Percentiles rank a stretch among this genome's conserved stretches.
phyloP scores from a whole-genome alignment of 2,329 filamentous ascomycete genomes.

The Colletotrichum godetiae region DNA sequence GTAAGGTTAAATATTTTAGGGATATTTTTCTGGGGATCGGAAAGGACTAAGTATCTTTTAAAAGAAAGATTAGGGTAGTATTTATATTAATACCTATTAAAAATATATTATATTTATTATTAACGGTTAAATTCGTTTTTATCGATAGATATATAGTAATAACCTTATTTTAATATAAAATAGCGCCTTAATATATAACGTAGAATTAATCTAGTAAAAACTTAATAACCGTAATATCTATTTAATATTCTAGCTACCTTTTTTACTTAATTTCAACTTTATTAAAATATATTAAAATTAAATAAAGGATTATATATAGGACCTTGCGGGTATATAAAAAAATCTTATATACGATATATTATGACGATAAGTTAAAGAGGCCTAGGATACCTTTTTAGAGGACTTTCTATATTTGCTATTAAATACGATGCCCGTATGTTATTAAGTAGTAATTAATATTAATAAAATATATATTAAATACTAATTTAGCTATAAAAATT shows the following conservation, averaged over 20 bases:
- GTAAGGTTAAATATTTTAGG: neutral
- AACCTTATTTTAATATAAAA: constrained; percentile 6
- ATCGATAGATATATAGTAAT: neutral
- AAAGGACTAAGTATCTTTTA: neutral
- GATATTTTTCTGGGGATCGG: neutral
- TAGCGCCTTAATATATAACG: neutral
- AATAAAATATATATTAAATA: too few species aligned
- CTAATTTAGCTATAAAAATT: too few species aligned
- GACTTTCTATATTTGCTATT: neutral
- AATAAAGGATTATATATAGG: constrained; percentile 6
- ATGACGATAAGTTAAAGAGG: neutral
- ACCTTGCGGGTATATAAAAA: neutral
- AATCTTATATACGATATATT: neutral
- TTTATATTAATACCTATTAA: neutral
- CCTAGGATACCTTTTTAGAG: neutral
- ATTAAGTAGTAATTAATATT: neutral
- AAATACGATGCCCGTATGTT: neutral
- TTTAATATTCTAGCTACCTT: neutral
- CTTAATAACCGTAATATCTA: neutral
- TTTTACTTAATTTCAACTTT: neutral
- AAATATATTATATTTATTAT: neutral
- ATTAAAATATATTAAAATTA: neutral
- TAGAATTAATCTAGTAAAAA: neutral
- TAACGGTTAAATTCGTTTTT: neutral
- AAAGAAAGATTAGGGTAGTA: neutral